A percentile compares a stretch with the other conserved stretches of the same genome.
phyloP scores from a whole-genome alignment of 2,329 filamentous ascomycete species.

The Talaromyces islandicus region DNA sequence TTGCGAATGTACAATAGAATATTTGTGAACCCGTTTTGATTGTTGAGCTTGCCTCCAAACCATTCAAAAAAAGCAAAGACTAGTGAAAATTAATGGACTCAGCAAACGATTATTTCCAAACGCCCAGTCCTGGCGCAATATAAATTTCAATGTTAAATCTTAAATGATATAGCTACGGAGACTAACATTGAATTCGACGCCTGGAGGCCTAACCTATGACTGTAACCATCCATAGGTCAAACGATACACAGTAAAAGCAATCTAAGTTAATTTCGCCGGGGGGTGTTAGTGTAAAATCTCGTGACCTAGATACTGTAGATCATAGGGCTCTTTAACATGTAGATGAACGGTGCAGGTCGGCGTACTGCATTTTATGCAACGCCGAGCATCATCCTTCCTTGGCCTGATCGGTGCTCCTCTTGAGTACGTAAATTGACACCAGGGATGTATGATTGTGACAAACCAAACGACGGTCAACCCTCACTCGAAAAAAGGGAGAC shows the following conservation, averaged over 20 bases:
- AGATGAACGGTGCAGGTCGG: background rate
- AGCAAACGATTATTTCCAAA: background rate
- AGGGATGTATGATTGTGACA: background rate
- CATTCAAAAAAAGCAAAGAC: background rate
- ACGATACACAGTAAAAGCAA: no score
- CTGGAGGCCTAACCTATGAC: no score
- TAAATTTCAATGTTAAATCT: no score
- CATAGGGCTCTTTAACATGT: no score
- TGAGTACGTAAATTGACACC: background rate
- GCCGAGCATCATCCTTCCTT: background rate
- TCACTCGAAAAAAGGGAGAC: background rate
- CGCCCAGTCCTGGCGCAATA: no score
- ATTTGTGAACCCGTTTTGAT: background rate
- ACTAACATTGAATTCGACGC: no score
- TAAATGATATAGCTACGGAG: no score
- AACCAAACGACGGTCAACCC: background rate
- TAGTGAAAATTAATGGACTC: no score
- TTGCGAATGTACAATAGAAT: conserved; percentile 2
- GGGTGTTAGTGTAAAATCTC: no score
- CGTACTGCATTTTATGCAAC: background rate
- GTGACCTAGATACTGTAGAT: no score
- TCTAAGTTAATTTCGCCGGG: no score
- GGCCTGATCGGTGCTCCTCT: background rate
- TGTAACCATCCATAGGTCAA: no score
- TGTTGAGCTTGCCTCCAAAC: background rate